These are phyloP conservation scores for Didymella exigua DNA, from an alignment of 2,329 filamentous ascomycete genomes.

Conservation along the genomic window DNA sequence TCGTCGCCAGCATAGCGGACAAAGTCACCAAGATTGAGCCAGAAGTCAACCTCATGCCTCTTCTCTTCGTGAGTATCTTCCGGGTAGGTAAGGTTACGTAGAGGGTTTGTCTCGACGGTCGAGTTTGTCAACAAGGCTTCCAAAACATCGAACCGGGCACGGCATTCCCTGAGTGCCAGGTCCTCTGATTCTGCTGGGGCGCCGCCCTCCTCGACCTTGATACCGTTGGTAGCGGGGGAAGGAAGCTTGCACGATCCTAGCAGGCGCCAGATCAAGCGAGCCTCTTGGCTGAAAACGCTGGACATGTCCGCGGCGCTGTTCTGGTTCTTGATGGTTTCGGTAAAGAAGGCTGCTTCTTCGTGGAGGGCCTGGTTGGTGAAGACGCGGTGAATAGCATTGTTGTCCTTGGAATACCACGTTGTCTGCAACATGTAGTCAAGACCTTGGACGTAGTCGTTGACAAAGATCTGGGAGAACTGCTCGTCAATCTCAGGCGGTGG, in stretches of 20 bases:
- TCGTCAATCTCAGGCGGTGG: constrained; percentile 40
- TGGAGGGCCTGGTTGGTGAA: constrained; percentile 54
- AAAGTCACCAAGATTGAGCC: constrained; percentile 77
- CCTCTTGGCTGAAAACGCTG: constrained; percentile 59
- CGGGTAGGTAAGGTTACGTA: constrained; percentile 58
- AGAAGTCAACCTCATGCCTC: constrained; percentile 73
- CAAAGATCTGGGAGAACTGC: constrained; percentile 41
- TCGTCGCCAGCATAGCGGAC: constrained; percentile 69
- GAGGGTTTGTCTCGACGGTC: constrained; percentile 64
- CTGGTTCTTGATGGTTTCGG: constrained; percentile 41
- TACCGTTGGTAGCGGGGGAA: constrained; percentile 45
- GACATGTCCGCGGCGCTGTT: constrained; percentile 37
- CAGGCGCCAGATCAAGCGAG: constrained; percentile 65
- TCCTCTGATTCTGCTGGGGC: constrained; percentile 55
- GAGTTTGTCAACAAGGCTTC: constrained; percentile 78
- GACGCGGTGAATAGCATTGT: constrained; percentile 55
- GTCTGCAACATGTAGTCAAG: constrained; percentile 64
- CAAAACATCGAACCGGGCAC: constrained; percentile 73
- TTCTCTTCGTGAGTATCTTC: constrained; percentile 47
- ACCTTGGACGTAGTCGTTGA: constrained; percentile 44
- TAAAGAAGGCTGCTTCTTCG: constrained; percentile 45
- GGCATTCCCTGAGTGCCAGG: constrained; percentile 66
- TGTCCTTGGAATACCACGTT: constrained; percentile 73
- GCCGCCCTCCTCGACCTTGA: constrained; percentile 49
- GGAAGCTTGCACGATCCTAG: constrained; percentile 59